phyloP scores from a whole-genome alignment of 2,329 filamentous ascomycete species.

The Ascochyta lentis region DNA sequence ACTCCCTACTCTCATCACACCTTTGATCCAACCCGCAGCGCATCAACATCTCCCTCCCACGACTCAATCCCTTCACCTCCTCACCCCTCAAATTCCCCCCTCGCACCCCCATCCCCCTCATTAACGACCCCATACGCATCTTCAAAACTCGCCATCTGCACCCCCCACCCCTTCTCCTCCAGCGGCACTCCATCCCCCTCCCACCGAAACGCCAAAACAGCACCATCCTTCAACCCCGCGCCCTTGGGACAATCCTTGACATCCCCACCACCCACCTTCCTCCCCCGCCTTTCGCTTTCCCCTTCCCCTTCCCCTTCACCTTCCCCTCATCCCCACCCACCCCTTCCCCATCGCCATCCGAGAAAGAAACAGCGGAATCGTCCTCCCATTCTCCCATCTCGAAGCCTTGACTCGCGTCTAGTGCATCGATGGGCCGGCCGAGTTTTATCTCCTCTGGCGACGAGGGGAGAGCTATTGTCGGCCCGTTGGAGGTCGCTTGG shows the following conservation, averaged over 20 bases:
- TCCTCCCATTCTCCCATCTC: conserved; percentile 44
- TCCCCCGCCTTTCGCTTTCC: conserved; percentile 11
- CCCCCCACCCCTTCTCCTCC: conserved; percentile 39
- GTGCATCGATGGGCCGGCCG: conserved; percentile 50
- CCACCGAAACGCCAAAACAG: conserved; percentile 48
- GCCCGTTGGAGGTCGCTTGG: conserved; percentile 37
- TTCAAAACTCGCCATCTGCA: conserved; percentile 46
- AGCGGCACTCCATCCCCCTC: conserved; percentile 29
- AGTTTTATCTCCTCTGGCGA: conserved; percentile 50
- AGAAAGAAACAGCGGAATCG: conserved; percentile 7
- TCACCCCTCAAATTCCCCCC: conserved; percentile 42
- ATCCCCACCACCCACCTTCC: conserved; percentile 6
- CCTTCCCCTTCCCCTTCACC: conserved; percentile 49
- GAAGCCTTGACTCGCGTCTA: conserved; percentile 52
- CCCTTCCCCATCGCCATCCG: conserved; percentile 16
- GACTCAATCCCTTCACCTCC: neutral
- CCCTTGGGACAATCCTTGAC: conserved; percentile 45
- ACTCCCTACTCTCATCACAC: too few relatives aligned
- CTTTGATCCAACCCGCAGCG: too few relatives aligned
- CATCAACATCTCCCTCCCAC: too few relatives aligned
- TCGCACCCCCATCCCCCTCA: conserved; percentile 39
- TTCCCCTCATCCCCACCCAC: conserved; percentile 45
- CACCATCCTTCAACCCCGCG: conserved; percentile 43
- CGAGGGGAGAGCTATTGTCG: conserved; percentile 48
- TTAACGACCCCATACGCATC: conserved; percentile 46